Evolutionary conservation across 2,329 filamentous ascomycete genomes (phyloP), one percentile per base, ranked within the genome.

Genomic region (Curvularia sp.): DNA sequence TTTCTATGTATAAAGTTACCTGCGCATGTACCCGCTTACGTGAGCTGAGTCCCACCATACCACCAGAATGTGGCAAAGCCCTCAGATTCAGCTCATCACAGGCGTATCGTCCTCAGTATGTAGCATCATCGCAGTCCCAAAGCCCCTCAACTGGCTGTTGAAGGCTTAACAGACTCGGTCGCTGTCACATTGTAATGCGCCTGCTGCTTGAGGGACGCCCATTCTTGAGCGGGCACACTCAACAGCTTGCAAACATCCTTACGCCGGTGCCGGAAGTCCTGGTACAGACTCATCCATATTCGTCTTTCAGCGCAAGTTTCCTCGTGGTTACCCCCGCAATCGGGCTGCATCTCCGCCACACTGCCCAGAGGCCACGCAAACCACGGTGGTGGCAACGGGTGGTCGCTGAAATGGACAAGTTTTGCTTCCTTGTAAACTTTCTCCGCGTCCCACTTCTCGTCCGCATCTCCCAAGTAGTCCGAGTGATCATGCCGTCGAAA

Each of bases 401-500:
- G 89, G 68, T 92, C 89, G 12, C 85, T 88, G 71, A 91, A 91
- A 72, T 91, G 89, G 2, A 91, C 78, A 5, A 89, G 80, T 61
- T 89, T 90, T 6, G 87, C 85, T 66, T 89, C 86, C 13, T 81
- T 80, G 51, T 85, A 79, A 1, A 81, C 80, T 39, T 72, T 75
- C 23, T 86, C 77, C 0, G 87, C 81, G 66, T 90, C 84, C 87
- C 88, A 91, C 2, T 68, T 64, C 60, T 85, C 85, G 1, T 79
- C 75, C 15, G 77, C 67, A 63, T 83, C 83, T 1, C 85, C 83
- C 3, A 87, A 67, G 60, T 84, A 88, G 2, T 74, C 72, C 0
- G 65, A 65, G 64, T 88, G 86, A n/a, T 84, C 74, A 2, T 83
- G 77, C 1, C 59, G 66, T 5, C 87, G 82, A 65, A 90, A 90